A percentile compares a stretch with the other conserved stretches of the same genome.
Evolutionary conservation across 495 filamentous ascomycete genomes (phyloP).

Genomic region (Penicillium arizonense): DNA sequence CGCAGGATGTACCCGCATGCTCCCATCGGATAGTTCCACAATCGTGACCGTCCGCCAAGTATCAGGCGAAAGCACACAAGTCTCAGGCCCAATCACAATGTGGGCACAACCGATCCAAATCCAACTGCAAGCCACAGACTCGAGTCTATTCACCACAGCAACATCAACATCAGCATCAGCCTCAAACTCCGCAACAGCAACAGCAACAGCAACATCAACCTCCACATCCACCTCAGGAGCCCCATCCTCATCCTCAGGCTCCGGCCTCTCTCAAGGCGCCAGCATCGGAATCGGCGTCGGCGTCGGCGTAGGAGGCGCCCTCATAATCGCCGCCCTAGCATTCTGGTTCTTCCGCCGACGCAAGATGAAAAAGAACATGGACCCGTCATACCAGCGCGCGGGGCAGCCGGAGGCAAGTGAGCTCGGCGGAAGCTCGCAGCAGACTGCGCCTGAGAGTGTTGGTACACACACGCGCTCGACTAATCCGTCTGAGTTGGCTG

Average conservation of each 20-base stretch:
- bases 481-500: not conserved
- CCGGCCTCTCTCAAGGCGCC: conserved; percentile 5
- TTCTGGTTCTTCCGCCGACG: conserved; percentile 5
- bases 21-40: not conserved
- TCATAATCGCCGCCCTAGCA: not conserved
- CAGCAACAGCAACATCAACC: not conserved
- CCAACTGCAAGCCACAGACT: conserved; percentile 3
- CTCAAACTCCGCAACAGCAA: not conserved
- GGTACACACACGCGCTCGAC: not conserved
- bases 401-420: not conserved
- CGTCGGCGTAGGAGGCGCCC: not conserved
- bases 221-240: not conserved
- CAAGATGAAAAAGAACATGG: not conserved
- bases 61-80: conserved; percentile 1
- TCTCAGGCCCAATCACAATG: conserved; percentile 23
- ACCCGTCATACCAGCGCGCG: not conserved
- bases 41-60: conserved; percentile 9
- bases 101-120: conserved; percentile 24
- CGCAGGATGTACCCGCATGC: conserved; percentile 6
- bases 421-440: not conserved
- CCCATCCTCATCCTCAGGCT: not conserved
- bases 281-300: conserved; percentile 9
- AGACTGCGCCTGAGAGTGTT: not conserved
- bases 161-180: not conserved
- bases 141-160: conserved; percentile 7